phyloP scores from a whole-genome alignment of 768 basidiomycete genomes.

The Tremella yokohamensis region DNA sequence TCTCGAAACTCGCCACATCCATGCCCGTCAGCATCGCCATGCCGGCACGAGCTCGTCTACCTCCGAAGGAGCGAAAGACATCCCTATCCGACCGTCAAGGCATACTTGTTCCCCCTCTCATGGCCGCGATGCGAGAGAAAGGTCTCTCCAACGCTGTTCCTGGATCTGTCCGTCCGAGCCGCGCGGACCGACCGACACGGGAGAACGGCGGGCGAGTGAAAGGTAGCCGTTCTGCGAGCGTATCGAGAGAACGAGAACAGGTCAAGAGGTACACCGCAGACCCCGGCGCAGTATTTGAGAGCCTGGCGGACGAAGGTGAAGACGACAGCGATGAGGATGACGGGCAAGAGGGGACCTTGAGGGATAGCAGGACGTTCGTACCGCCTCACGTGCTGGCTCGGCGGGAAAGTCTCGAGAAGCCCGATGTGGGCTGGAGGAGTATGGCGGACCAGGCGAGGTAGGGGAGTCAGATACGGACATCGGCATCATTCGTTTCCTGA shows the following conservation, averaged over 20 bases:
- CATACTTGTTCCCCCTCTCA: slow-evolving; percentile 43
- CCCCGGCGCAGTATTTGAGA: slow-evolving; percentile 45
- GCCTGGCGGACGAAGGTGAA: slow-evolving; percentile 29
- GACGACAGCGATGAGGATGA: slow-evolving; percentile 33
- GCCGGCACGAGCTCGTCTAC: slow-evolving; percentile 16
- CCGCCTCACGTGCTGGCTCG: slow-evolving; percentile 44
- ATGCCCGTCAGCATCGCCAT: slow-evolving; percentile 44
- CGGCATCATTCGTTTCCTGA: not conserved
- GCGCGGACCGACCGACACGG: not conserved
- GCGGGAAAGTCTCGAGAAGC: slow-evolving; percentile 16
- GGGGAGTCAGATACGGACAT: not conserved
- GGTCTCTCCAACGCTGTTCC: slow-evolving; percentile 20
- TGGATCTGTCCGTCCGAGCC: not conserved
- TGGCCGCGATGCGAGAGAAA: slow-evolving; percentile 38
- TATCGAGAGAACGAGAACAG: slow-evolving; percentile 34
- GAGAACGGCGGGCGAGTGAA: slow-evolving; percentile 7
- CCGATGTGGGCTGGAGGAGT: slow-evolving; percentile 41
- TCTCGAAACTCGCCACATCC: slow-evolving; percentile 39
- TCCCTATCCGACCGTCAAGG: slow-evolving; percentile 38
- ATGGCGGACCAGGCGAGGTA: slow-evolving; percentile 20
- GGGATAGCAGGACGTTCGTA: slow-evolving; percentile 38
- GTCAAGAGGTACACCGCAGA: slow-evolving; percentile 35
- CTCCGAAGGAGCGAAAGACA: slow-evolving; percentile 44
- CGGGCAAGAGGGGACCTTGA: slow-evolving; percentile 26
- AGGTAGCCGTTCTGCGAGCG: slow-evolving; percentile 20